These are phyloP conservation scores for Aspergillus sp. DNA, from an alignment of 2,329 filamentous ascomycete species.

Conservation along the genomic window DNA sequence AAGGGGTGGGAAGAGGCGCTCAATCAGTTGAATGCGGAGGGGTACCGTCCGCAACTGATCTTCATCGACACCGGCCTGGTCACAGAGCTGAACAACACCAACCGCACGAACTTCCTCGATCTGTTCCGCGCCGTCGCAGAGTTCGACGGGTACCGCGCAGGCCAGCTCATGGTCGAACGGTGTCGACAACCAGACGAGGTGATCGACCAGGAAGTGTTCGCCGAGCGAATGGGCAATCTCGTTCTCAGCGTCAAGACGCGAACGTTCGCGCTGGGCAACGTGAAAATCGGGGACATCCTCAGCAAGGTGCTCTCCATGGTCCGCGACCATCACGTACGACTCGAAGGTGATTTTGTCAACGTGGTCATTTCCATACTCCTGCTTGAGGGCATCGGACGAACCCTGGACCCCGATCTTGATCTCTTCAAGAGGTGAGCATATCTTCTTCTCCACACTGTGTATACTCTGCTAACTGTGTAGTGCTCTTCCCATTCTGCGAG, in stretches of 20 bases:
- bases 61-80: conserved; percentile 97
- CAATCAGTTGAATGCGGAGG: conserved; percentile 74
- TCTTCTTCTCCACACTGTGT: too few relatives aligned
- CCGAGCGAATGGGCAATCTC: conserved; percentile 94
- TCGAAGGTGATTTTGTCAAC: conserved; percentile 98
- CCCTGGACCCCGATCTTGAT: conserved; percentile 80
- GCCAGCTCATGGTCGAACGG: conserved; percentile 91
- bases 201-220: conserved; percentile 84
- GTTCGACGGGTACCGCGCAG: conserved; percentile 94
- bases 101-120: conserved; percentile 87
- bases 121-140: conserved; percentile 94
- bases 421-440: conserved; percentile 66
- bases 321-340: conserved; percentile 80
- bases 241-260: conserved; percentile 85
- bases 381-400: conserved; percentile 89
- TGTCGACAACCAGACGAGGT: conserved; percentile 91
- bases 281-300: conserved; percentile 94
- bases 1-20: conserved; percentile 73
- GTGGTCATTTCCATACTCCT: conserved; percentile 93
- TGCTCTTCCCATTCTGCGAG: conserved; percentile 83
- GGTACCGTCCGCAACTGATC: conserved; percentile 88
- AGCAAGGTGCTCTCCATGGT: conserved; percentile 92
- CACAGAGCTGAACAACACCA: conserved; percentile 83
- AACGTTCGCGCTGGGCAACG: conserved; percentile 86
- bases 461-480: conserved; percentile 45